These are phyloP conservation scores for Stachybotrys chartarum DNA, from an alignment of 2,329 filamentous ascomycete species.

Conservation along the genomic window DNA sequence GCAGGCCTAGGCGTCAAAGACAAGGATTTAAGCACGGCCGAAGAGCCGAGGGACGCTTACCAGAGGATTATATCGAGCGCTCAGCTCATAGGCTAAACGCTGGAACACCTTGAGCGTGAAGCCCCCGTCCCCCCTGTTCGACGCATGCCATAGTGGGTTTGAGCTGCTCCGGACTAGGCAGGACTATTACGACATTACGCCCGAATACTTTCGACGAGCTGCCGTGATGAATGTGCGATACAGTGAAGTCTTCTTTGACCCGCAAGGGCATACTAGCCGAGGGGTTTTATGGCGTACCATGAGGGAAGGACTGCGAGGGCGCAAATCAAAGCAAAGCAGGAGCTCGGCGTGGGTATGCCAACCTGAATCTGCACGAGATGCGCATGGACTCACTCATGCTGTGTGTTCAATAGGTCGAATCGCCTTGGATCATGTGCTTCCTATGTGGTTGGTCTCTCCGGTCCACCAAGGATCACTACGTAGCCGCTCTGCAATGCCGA, in stretches of 20 bases:
- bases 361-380: background rate
- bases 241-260: conserved; percentile 71
- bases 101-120: background rate
- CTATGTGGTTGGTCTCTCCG: conserved; percentile 61
- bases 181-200: conserved; percentile 64
- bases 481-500: conserved; percentile 25
- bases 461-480: conserved; percentile 58
- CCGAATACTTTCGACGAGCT: conserved; percentile 59
- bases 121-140: conserved; percentile 41
- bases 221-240: conserved; percentile 57
- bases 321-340: conserved; percentile 47
- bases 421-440: conserved; percentile 62
- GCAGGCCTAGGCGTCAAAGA: conserved; percentile 20
- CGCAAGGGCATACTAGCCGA: conserved; percentile 60
- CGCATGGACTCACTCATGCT: background rate
- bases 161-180: conserved; percentile 56
- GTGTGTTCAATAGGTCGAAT: conserved; percentile 14
- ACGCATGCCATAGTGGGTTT: conserved; percentile 70
- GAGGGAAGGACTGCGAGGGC: conserved; percentile 54
- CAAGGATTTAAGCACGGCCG: background rate
- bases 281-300: conserved; percentile 55
- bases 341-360: conserved; percentile 50
- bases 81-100: background rate
- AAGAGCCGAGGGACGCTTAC: background rate
- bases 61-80: background rate